Conservation (phyloP, 371 early-diverging fungal species). For the Mucor irregularis region DNA sequence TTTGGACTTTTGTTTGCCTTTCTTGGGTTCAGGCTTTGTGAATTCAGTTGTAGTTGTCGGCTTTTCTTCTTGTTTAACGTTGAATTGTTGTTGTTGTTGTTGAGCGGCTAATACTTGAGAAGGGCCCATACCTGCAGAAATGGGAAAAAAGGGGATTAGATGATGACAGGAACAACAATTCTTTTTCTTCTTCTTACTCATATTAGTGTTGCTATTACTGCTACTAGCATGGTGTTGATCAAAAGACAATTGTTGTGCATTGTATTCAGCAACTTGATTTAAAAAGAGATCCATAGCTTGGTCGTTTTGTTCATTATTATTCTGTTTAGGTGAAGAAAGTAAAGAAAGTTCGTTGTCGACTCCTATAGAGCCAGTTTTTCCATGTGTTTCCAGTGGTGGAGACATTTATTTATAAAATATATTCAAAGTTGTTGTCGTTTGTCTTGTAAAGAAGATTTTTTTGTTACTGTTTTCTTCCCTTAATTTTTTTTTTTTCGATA, state of each 20-base stretch:
- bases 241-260: conserved; percentile 27
- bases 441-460: too few species aligned
- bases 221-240: conserved; percentile 10
- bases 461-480: neutral
- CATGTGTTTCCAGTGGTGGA: conserved; percentile 14
- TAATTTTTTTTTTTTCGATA: neutral
- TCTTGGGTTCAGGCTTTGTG: conserved; percentile 12
- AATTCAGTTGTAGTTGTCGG: neutral
- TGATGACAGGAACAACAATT: too few species aligned
- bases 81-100: neutral
- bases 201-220: neutral
- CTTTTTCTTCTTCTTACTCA: neutral
- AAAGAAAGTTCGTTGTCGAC: conserved; percentile 2
- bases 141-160: neutral
- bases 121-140: conserved; percentile 1
- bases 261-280: conserved; percentile 38
- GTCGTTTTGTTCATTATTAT: conserved; percentile 18
- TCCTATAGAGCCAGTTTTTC: conserved; percentile 1
- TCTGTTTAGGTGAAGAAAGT: neutral
- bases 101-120: conserved; percentile 2
- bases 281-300: conserved; percentile 44
- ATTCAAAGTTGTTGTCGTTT: too few species aligned
- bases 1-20: conserved; percentile 29
- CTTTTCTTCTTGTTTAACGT: conserved; percentile 1
- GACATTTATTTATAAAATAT: too few species aligned